Evolutionary conservation across 164 flowering plant species (phyloP).

Genomic region (Chloranthus sessilifolius): DNA sequence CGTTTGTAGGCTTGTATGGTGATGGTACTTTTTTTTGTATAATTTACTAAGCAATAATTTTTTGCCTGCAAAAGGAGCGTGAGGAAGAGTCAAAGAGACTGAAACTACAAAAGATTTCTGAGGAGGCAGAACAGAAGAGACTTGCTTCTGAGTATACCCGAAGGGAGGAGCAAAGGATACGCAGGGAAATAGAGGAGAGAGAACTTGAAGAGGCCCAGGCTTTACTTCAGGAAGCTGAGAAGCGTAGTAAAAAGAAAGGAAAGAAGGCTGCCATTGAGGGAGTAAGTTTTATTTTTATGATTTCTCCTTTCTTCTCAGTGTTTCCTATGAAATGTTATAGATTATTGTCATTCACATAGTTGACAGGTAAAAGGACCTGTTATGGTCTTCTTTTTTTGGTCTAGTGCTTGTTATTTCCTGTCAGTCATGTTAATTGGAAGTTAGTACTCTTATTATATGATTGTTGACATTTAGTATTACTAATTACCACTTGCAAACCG

Average conservation of each 20-base stretch:
- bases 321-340: no score
- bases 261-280: constrained; percentile 76
- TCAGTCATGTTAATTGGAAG: no score
- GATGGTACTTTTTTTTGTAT: neutral
- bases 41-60: neutral
- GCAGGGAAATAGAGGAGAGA: constrained; percentile 68
- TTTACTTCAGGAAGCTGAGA: constrained; percentile 65
- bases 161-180: constrained; percentile 65
- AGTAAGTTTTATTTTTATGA: constrained; percentile 53
- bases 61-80: constrained; percentile 82
- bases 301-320: no score
- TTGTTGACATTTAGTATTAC: no score
- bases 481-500: no score
- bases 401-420: no score
- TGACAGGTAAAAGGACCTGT: no score
- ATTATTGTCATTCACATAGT: no score
- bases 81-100: constrained; percentile 76
- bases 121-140: constrained; percentile 82
- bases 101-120: constrained; percentile 60
- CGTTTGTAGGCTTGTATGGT: neutral
- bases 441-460: no score
- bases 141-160: constrained; percentile 64
- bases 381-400: no score
- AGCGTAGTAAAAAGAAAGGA: constrained; percentile 62
- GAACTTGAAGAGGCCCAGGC: constrained; percentile 78